Percentiles rank a stretch among this genome's conserved stretches.
phyloP scores from a whole-genome alignment of 495 filamentous ascomycete genomes.

The Cenococcum geophilum region DNA sequence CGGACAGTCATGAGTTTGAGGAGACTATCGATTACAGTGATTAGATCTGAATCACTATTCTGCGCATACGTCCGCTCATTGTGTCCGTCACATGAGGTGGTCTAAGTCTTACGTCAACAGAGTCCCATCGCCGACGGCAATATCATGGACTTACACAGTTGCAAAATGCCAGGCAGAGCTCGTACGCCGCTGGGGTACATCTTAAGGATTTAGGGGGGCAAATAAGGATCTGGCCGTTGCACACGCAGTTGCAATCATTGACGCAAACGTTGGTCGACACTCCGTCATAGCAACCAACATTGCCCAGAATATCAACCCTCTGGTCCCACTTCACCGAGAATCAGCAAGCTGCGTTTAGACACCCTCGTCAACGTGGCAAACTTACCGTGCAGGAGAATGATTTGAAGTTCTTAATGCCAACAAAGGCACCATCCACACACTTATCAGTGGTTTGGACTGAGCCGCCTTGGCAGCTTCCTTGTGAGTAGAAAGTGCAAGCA shows the following conservation, averaged over 20 bases:
- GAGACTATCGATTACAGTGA: neutral
- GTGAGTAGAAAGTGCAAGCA: neutral
- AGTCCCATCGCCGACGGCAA: neutral
- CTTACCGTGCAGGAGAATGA: neutral
- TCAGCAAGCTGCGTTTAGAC: neutral
- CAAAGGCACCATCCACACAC: neutral
- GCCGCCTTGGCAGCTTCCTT: neutral
- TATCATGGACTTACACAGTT: neutral
- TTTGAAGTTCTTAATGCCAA: neutral
- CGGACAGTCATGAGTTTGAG: neutral
- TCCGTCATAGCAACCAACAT: neutral
- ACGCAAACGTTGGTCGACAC: neutral
- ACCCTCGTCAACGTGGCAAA: neutral
- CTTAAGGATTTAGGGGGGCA: neutral
- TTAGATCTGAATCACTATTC: neutral
- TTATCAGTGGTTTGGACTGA: neutral
- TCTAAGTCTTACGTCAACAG: neutral
- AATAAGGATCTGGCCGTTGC: neutral
- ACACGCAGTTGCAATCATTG: neutral
- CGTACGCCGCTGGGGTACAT: neutral
- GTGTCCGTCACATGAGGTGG: neutral
- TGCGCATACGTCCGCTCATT: neutral
- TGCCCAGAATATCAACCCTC: neutral
- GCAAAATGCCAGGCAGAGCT: neutral
- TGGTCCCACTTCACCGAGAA: neutral